Percentiles rank a stretch among this genome's conserved stretches.
Conservation (phyloP, 176 grass and related monocot genomes). For the Musa schizocarpa region DNA sequence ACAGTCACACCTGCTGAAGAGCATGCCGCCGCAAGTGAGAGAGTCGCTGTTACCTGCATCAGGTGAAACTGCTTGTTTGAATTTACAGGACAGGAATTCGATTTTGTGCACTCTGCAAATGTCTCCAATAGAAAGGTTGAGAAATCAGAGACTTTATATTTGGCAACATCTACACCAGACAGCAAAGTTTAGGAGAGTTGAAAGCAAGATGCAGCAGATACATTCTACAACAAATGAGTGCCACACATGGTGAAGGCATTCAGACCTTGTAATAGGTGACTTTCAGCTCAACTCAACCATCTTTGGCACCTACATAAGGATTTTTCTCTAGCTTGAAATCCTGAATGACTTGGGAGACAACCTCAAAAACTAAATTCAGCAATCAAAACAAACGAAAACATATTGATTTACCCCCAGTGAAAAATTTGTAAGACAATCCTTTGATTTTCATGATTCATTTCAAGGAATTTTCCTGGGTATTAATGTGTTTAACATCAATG, state of each 20-base stretch:
- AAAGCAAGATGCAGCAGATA: background rate
- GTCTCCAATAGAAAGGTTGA: background rate
- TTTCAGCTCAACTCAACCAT: too few relatives aligned
- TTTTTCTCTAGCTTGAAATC: too few relatives aligned
- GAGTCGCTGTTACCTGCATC: slow-evolving; percentile 13
- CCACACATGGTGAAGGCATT: background rate
- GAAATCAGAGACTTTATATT: background rate
- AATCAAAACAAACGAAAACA: too few relatives aligned
- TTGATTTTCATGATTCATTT: too few relatives aligned
- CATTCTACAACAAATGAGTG: background rate
- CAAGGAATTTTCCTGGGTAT: too few relatives aligned
- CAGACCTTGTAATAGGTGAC: background rate
- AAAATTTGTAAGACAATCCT: too few relatives aligned
- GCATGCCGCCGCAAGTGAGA: slow-evolving; percentile 7
- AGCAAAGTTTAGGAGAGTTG: background rate
- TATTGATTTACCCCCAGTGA: too few relatives aligned
- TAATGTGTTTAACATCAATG: too few relatives aligned
- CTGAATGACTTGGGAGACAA: too few relatives aligned
- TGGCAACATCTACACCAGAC: background rate
- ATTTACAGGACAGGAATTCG: background rate
- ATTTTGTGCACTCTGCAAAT: background rate
- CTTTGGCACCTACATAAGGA: too few relatives aligned
- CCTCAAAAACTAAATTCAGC: too few relatives aligned
- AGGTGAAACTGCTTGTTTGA: background rate
- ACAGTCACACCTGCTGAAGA: slow-evolving; percentile 14